These are phyloP conservation scores for Populus nigra DNA, from an alignment of 345 rosid genomes.

Conservation along the genomic window DNA sequence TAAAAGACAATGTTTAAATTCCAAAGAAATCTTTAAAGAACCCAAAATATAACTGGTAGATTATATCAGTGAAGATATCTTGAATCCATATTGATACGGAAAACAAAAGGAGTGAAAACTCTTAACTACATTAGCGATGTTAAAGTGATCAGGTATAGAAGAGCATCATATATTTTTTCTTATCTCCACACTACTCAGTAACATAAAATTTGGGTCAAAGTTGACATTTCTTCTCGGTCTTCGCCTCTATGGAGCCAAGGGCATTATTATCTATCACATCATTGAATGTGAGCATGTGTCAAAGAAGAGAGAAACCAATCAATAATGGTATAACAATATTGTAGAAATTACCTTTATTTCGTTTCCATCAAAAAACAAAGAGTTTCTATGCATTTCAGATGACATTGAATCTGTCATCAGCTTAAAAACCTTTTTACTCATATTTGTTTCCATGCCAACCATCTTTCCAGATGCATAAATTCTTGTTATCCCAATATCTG, in stretches of 20 bases:
- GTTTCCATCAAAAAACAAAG: slow-evolving; percentile 59
- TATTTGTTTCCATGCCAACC: slow-evolving; percentile 81
- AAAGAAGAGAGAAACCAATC: neutral
- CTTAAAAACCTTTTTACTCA: slow-evolving; percentile 78
- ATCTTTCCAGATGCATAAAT: slow-evolving; percentile 79
- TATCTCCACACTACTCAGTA: neutral
- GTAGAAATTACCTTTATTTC: slow-evolving; percentile 62
- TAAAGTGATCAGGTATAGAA: neutral
- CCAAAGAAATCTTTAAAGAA: neutral
- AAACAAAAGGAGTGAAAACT: neutral
- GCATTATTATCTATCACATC: neutral
- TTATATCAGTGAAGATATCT: neutral
- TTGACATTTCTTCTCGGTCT: neutral
- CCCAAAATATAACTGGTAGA: neutral
- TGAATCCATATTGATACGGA: neutral
- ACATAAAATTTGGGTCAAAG: neutral
- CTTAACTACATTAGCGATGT: neutral
- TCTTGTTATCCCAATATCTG: slow-evolving; percentile 83
- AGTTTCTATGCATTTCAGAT: slow-evolving; percentile 62
- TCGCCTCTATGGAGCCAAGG: neutral
- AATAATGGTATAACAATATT: slow-evolving; percentile 5
- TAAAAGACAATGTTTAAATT: neutral
- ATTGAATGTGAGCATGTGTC: neutral
- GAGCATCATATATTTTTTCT: neutral
- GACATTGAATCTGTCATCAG: slow-evolving; percentile 73